Evolutionary conservation across 306 rosid genomes (phyloP).

Genomic region (Vigna nakashimae): DNA sequence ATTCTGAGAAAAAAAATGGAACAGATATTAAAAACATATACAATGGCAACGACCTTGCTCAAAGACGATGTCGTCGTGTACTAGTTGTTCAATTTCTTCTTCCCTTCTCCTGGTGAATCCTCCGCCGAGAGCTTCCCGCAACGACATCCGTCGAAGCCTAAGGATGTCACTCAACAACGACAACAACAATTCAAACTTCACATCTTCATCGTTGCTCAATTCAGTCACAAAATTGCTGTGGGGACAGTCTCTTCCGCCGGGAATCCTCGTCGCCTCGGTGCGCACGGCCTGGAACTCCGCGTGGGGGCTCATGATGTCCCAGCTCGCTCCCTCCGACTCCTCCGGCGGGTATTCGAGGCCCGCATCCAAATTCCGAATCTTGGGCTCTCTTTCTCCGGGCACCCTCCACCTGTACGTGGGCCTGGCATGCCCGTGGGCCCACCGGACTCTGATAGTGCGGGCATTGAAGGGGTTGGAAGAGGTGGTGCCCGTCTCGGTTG

Average conservation of each 20-base stretch:
- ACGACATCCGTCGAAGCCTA: constrained; percentile 23
- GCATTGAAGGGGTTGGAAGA: constrained; percentile 82
- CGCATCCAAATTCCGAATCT: constrained; percentile 68
- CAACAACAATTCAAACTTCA: neutral
- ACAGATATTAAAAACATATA: neutral
- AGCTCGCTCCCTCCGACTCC: constrained; percentile 91
- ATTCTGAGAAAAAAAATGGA: too few species aligned
- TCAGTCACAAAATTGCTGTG: constrained; percentile 78
- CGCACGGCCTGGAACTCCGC: constrained; percentile 84
- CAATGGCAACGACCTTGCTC: neutral
- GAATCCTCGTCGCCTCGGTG: constrained; percentile 75
- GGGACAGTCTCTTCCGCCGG: constrained; percentile 91
- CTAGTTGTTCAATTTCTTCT: neutral
- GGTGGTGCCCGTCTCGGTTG: constrained; percentile 73
- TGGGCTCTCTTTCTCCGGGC: constrained; percentile 3
- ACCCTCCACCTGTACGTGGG: constrained; percentile 80
- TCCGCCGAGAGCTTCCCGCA: constrained; percentile 33
- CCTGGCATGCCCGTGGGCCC: constrained; percentile 98
- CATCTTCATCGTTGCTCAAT: constrained; percentile 58
- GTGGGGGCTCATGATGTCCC: constrained; percentile 93
- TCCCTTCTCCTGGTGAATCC: constrained; percentile 35
- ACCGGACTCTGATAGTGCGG: constrained; percentile 84
- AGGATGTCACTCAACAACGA: constrained; percentile 60
- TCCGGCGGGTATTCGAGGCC: constrained; percentile 80
- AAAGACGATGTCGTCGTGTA: constrained; percentile 40